These are phyloP conservation scores for Cercis canadensis DNA, from an alignment of 306 rosid genomes.

Conservation along the genomic window DNA sequence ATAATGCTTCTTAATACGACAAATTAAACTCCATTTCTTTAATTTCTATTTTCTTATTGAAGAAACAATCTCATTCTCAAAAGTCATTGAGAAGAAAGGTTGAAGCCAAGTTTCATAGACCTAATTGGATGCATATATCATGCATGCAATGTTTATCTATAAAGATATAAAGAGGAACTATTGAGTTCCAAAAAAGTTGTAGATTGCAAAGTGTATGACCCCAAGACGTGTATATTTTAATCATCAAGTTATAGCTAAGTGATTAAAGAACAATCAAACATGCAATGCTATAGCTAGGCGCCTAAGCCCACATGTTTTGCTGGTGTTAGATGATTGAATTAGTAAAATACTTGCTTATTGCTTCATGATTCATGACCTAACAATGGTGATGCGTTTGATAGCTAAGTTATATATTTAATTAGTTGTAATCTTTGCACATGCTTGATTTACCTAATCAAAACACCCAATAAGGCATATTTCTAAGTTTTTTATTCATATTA, in stretches of 20 bases:
- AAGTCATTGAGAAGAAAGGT: not conserved
- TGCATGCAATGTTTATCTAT: not conserved
- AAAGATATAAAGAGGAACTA: not conserved
- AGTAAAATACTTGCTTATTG: not conserved
- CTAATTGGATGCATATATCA: not conserved
- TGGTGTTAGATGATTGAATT: not conserved
- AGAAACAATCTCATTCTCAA: not conserved
- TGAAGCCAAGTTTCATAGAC: not conserved
- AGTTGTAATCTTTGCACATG: not conserved
- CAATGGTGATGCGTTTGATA: not conserved
- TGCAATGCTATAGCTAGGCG: too few species aligned
- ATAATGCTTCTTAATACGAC: not conserved
- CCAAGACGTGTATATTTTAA: not conserved
- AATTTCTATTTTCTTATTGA: not conserved
- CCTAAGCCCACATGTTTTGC: too few species aligned
- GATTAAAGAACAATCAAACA: too few species aligned
- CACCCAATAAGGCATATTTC: not conserved
- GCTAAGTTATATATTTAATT: not conserved
- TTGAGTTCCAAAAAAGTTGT: not conserved
- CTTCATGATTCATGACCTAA: not conserved
- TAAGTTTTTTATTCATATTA: too few species aligned
- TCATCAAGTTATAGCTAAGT: not conserved
- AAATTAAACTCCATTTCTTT: not conserved
- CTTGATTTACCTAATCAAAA: slow-evolving; percentile 40
- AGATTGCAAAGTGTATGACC: not conserved